phyloP scores from a whole-genome alignment of 2,329 filamentous ascomycete species.

The Aspergillus thermomutatus region DNA sequence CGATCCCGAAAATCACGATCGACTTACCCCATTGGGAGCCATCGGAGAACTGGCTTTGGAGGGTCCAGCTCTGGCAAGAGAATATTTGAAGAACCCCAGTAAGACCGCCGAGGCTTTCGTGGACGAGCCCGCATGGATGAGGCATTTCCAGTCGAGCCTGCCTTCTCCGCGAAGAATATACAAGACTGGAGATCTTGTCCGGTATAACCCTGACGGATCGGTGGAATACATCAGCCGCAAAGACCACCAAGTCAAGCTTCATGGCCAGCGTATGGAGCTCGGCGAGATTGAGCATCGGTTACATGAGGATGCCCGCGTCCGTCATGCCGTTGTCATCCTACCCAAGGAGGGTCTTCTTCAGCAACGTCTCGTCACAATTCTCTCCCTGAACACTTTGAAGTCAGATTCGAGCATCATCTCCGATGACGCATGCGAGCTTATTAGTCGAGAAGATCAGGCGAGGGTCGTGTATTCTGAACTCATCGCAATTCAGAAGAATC shows the following conservation, averaged over 20 bases:
- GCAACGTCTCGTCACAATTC: slow-evolving; percentile 44
- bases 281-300: slow-evolving; percentile 46
- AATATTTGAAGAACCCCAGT: slow-evolving; percentile 36
- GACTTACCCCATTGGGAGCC: slow-evolving; percentile 35
- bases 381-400: slow-evolving; percentile 33
- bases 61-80: slow-evolving; percentile 37
- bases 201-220: slow-evolving; percentile 19
- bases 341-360: slow-evolving; percentile 42
- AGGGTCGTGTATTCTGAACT: slow-evolving; percentile 26
- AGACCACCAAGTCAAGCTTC: slow-evolving; percentile 64
- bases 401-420: slow-evolving; percentile 24
- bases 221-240: slow-evolving; percentile 47
- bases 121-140: slow-evolving; percentile 23
- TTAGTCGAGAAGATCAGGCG: slow-evolving; percentile 22
- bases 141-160: slow-evolving; percentile 4
- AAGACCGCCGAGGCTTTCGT: slow-evolving; percentile 31
- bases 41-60: slow-evolving; percentile 35
- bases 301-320: slow-evolving; percentile 29
- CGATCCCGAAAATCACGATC: slow-evolving; percentile 28
- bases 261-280: slow-evolving; percentile 64
- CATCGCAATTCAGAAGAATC: slow-evolving; percentile 33
- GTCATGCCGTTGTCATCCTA: slow-evolving; percentile 42
- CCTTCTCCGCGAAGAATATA: slow-evolving; percentile 20
- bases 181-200: slow-evolving; percentile 26
- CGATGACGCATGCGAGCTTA: slow-evolving; percentile 31